Conservation (phyloP, 441 rosid genomes). For the Sinapis alba region DNA sequence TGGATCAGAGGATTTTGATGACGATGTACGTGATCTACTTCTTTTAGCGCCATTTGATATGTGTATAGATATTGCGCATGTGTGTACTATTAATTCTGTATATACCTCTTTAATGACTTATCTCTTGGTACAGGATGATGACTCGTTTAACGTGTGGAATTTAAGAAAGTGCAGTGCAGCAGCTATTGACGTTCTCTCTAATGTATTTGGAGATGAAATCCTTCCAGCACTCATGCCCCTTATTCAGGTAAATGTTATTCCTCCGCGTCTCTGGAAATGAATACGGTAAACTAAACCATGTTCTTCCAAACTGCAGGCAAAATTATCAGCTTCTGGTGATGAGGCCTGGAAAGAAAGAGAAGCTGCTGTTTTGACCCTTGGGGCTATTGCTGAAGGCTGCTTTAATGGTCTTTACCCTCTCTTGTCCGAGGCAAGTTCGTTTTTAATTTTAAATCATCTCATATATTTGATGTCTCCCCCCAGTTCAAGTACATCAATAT, state of each 20-base stretch:
- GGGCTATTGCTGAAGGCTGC: constrained; percentile 96
- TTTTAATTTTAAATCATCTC: constrained; percentile 7
- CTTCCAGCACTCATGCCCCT: too few species aligned
- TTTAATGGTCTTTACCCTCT: constrained; percentile 93
- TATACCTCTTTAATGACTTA: constrained; percentile 15
- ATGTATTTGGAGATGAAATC: constrained; percentile 94
- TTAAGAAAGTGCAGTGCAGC: constrained; percentile 99
- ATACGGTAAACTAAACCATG: constrained; percentile 17
- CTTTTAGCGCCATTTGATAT: constrained; percentile 3
- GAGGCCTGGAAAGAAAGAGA: constrained; percentile 98
- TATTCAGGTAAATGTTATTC: constrained; percentile 60
- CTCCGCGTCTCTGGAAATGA: constrained; percentile 21
- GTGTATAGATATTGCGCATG: neutral
- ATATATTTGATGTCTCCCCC: constrained; percentile 7
- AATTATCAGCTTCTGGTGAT: constrained; percentile 78
- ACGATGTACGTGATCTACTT: constrained; percentile 37
- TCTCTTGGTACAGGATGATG: constrained; percentile 76
- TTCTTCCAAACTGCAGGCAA: constrained; percentile 60
- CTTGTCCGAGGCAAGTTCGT: constrained; percentile 65
- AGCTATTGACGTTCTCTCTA: constrained; percentile 89
- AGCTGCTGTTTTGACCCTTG: too few species aligned
- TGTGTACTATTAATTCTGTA: neutral
- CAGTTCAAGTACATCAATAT: neutral
- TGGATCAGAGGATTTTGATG: constrained; percentile 93
- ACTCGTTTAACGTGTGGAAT: constrained; percentile 82